Evolutionary conservation across 176 grass and related monocot genomes (phyloP), one percentile per base, ranked within the genome.

Genomic region (Oryza rufipogon): DNA sequence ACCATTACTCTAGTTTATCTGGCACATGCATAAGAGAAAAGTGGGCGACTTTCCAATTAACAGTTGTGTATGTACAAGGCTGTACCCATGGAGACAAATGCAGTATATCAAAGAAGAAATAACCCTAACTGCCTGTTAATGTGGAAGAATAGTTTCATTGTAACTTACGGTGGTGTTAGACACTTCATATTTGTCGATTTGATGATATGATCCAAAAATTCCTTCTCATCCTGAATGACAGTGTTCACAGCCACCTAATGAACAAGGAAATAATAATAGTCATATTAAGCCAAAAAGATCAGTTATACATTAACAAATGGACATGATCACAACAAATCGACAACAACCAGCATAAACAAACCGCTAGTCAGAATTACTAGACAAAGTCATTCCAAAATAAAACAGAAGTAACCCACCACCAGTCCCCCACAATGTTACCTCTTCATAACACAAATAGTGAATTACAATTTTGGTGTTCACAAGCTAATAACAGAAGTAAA

Each of bases 171-270:
- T 58, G 91, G 91, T 70, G 91, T 93, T 36, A 93, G 79, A 74
- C 88, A 93, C 74, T 88, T 93, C 91, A 93, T 93, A 52, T 93
- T 93, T 79, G 91, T 93, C 56, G 91, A 93, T 77, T 93, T 93
- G 77, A 93, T 90, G 34, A 93, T 93, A 80, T 93, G 91, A n/a
- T 93, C 75, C 84, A 93, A 91, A 64, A 93, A 93, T 33, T 90
- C 91, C 68, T 90, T 93, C 49, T 93, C 88, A 66, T 88, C 86
- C 88, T 93, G 85, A 86, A 93, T 90, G 14, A 90, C 88, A 61
- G 91, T 93, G 71, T 87, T 93, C 71, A 93, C 79, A 5, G 91
- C 91, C 49, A 93, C 91, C 91, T 93, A 80, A 84, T 70, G 68
- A 51, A 28, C 68, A 79, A 65, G 66, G 64, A 56, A 63, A 79